Percentiles rank a stretch among this genome's conserved stretches.
phyloP scores from a whole-genome alignment of 768 basidiomycete species.

The Austroboletus festivus region DNA sequence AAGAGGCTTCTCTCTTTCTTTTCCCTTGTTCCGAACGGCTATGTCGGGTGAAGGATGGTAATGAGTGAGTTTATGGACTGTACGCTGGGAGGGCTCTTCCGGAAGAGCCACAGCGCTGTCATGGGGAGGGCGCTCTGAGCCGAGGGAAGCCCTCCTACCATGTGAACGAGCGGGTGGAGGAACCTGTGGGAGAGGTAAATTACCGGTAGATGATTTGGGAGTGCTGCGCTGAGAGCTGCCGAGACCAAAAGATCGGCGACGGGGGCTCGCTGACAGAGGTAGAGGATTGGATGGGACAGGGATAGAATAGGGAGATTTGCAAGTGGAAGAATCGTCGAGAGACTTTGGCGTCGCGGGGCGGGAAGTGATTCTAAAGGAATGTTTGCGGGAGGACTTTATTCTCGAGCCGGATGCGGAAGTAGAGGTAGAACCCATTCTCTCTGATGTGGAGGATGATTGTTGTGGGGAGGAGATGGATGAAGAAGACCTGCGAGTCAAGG shows the following conservation, averaged over 20 bases:
- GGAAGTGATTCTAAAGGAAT: constrained; percentile 31
- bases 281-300: constrained; percentile 30
- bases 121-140: constrained; percentile 31
- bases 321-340: constrained; percentile 14
- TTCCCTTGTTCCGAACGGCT: constrained; percentile 25
- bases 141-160: constrained; percentile 26
- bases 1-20: constrained; percentile 18
- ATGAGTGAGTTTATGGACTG: constrained; percentile 9
- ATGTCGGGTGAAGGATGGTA: constrained; percentile 10
- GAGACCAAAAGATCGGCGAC: constrained; percentile 32
- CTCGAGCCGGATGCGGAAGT: constrained; percentile 18
- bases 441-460: constrained; percentile 15
- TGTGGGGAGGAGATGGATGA: constrained; percentile 17
- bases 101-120: constrained; percentile 34
- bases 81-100: constrained; percentile 20
- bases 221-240: constrained; percentile 25
- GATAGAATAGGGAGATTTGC: constrained; percentile 22
- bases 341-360: constrained; percentile 31
- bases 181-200: constrained; percentile 26
- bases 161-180: constrained; percentile 18
- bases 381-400: constrained; percentile 24
- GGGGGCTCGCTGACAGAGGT: constrained; percentile 33
- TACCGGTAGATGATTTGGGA: constrained; percentile 28
- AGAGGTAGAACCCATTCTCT: constrained; percentile 25
- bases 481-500: constrained; percentile 27